phyloP scores from a whole-genome alignment of 805 yeast genomes.

The Yamadazyma kitorensis region DNA sequence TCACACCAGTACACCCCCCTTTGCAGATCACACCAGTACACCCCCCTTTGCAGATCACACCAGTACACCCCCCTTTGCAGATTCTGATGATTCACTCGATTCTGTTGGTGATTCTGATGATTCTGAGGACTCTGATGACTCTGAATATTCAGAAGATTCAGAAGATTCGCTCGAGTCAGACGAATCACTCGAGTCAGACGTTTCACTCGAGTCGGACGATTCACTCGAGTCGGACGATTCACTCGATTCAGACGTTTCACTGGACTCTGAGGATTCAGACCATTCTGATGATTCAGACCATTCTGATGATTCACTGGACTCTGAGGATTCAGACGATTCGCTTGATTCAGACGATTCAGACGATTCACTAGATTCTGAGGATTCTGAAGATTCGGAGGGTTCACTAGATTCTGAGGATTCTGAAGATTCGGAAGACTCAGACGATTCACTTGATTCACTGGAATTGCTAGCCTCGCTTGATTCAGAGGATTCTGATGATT shows the following conservation, averaged over 20 bases:
- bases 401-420: background rate
- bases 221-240: background rate
- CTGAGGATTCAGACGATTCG: constrained; percentile 4
- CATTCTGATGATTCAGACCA: constrained; percentile 4
- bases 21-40: no score
- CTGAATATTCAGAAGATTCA: constrained; percentile 2
- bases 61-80: constrained; percentile 9
- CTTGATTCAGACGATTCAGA: constrained; percentile 1
- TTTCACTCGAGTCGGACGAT: background rate
- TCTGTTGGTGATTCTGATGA: constrained; percentile 6
- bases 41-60: no score
- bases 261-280: background rate
- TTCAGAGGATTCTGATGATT: background rate
- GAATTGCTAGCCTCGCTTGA: background rate
- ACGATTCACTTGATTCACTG: background rate
- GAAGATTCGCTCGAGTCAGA: background rate
- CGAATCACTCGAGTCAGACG: background rate
- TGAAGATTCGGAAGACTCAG: background rate
- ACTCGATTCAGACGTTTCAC: constrained; percentile 1
- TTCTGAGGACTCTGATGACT: constrained; percentile 1
- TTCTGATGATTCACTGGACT: background rate
- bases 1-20: no score
- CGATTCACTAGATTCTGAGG: background rate
- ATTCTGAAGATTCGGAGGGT: background rate
- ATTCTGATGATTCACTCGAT: constrained; percentile 1